These are phyloP conservation scores for Epicoccum nigrum DNA, from an alignment of 2,329 filamentous ascomycete genomes.

Conservation along the genomic window DNA sequence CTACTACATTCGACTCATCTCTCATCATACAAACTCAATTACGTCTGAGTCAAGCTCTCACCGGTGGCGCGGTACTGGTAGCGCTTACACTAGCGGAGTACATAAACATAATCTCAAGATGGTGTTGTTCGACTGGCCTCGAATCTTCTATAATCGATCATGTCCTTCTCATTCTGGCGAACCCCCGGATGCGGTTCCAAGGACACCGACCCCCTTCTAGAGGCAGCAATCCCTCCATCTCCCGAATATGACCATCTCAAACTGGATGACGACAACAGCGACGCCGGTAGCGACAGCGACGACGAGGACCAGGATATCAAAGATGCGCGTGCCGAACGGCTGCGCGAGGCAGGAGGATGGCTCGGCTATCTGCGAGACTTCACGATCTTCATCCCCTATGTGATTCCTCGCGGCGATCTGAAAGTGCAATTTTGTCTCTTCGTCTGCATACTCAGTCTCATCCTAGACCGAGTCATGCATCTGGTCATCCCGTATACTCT, in stretches of 20 bases:
- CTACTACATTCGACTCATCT: background rate
- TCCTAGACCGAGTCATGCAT: conserved; percentile 72
- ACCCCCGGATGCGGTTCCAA: conserved; percentile 11
- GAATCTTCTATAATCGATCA: background rate
- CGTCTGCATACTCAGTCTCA: conserved; percentile 68
- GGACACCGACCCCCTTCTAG: conserved; percentile 19
- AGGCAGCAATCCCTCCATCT: conserved; percentile 11
- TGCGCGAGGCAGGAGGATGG: conserved; percentile 75
- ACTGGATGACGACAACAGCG: background rate
- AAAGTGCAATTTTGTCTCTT: conserved; percentile 69
- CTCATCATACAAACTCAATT: background rate
- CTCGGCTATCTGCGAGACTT: conserved; percentile 76
- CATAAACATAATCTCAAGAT: background rate
- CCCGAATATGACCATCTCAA: background rate
- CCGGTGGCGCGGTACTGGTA: background rate
- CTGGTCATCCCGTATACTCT: conserved; percentile 77
- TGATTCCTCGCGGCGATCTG: conserved; percentile 72
- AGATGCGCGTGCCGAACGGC: conserved; percentile 58
- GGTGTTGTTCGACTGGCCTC: background rate
- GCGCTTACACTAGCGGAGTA: background rate
- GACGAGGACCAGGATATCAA: conserved; percentile 46
- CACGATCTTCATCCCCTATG: conserved; percentile 73
- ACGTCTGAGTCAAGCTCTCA: background rate
- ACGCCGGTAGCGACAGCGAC: conserved; percentile 1
- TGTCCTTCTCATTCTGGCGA: conserved; percentile 14